Conservation (phyloP, 2,329 filamentous ascomycete genomes). For the Neofusicoccum kwambonambiense region DNA sequence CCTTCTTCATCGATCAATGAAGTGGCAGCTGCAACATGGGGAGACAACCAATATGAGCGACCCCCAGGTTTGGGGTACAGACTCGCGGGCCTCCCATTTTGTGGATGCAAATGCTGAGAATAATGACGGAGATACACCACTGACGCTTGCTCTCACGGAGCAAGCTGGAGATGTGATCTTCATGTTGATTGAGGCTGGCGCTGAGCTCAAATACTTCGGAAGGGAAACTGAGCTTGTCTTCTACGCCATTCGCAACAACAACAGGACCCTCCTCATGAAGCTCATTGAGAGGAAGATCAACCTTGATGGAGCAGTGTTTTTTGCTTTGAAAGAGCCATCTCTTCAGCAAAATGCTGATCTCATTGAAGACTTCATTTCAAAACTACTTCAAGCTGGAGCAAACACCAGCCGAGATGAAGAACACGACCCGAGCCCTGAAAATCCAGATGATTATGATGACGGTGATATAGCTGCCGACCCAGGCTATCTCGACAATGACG, state of each 20-base stretch:
- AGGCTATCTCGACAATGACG: too few species aligned
- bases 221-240: background rate
- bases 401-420: background rate
- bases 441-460: too few species aligned
- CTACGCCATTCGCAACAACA: background rate
- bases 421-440: too few species aligned
- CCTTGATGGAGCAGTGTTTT: background rate
- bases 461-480: too few species aligned
- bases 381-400: background rate
- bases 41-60: too few species aligned
- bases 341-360: too few species aligned
- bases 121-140: background rate
- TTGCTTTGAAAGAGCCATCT: background rate
- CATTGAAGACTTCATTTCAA: background rate
- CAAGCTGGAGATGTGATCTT: background rate
- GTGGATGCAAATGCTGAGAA: background rate
- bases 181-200: background rate
- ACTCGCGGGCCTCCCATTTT: background rate
- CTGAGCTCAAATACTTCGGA: background rate
- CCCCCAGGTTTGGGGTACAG: background rate
- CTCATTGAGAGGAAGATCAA: background rate
- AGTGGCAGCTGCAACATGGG: background rate
- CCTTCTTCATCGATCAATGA: background rate
- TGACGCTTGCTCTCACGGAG: background rate
- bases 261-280: background rate